A percentile compares a stretch with the other conserved stretches of the same genome.
Evolutionary conservation across 2,329 filamentous ascomycete species (phyloP).

Genomic region (Chalaropsis thielavioides): DNA sequence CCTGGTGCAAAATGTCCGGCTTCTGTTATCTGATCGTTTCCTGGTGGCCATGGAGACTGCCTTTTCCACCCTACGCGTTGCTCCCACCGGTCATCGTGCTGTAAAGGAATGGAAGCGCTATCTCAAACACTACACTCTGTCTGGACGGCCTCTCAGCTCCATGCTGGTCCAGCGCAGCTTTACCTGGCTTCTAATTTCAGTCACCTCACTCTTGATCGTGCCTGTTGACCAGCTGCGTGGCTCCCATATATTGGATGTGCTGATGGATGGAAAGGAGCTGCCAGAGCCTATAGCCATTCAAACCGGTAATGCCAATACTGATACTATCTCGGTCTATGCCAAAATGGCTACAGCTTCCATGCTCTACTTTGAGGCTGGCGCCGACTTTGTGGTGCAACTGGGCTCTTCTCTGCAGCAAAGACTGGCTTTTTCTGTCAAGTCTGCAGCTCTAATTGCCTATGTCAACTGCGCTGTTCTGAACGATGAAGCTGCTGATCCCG

Average conservation of each 20-base stretch:
- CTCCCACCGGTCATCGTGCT: constrained; percentile 47
- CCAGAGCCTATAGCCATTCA: constrained; percentile 18
- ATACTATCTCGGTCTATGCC: constrained; percentile 50
- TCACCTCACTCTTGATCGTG: constrained; percentile 57
- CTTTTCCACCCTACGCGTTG: constrained; percentile 78
- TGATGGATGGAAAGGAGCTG: constrained; percentile 42
- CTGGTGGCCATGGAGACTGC: constrained; percentile 77
- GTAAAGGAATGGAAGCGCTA: constrained; percentile 80
- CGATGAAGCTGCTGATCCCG: constrained; percentile 64
- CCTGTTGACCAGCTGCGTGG: constrained; percentile 45
- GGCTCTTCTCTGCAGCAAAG: constrained; percentile 76
- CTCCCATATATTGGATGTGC: constrained; percentile 56
- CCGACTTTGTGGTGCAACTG: constrained; percentile 69
- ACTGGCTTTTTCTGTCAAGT: constrained; percentile 74
- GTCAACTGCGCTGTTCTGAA: constrained; percentile 74
- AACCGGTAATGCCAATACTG: constrained; percentile 32
- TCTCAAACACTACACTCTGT: constrained; percentile 64
- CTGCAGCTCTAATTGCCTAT: constrained; percentile 65
- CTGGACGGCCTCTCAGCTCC: constrained; percentile 69
- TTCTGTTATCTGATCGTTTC: constrained; percentile 69
- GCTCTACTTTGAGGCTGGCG: constrained; percentile 70
- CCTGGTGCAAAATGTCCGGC: constrained; percentile 56
- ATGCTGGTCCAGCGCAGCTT: constrained; percentile 85
- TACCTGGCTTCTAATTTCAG: constrained; percentile 68
- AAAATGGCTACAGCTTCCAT: constrained; percentile 69